phyloP scores from a whole-genome alignment of 2,329 filamentous ascomycete species.

The Massarina eburnea region DNA sequence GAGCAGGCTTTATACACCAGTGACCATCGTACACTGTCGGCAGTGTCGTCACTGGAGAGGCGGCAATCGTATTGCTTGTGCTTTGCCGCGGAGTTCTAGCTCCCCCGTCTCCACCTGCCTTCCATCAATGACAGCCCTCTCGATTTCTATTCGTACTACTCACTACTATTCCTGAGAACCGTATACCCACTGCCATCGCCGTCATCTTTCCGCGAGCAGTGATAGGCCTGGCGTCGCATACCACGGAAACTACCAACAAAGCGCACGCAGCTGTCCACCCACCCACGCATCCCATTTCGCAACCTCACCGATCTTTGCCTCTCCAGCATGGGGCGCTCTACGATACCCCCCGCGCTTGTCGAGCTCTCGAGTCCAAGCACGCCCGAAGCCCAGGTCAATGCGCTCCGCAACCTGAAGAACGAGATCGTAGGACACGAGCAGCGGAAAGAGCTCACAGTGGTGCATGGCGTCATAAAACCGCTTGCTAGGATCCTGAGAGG shows the following conservation, averaged over 20 bases:
- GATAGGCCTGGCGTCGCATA: background rate
- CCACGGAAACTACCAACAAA: background rate
- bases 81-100: background rate
- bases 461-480: slow-evolving; percentile 66
- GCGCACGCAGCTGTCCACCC: background rate
- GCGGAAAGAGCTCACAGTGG: slow-evolving; percentile 79
- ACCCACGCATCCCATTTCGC: background rate
- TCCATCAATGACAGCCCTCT: background rate
- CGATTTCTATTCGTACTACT: background rate
- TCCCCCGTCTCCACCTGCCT: background rate
- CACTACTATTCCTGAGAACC: background rate
- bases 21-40: too few relatives aligned
- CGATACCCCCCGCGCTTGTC: slow-evolving; percentile 37
- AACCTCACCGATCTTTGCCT: background rate
- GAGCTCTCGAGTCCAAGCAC: slow-evolving; percentile 43
- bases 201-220: background rate
- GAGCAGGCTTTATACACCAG: too few relatives aligned
- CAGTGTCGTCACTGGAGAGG: background rate
- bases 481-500: slow-evolving; percentile 57
- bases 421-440: slow-evolving; percentile 85
- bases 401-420: slow-evolving; percentile 79
- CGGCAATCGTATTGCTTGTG: background rate
- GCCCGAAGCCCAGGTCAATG: slow-evolving; percentile 49
- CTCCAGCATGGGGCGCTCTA: slow-evolving; percentile 37
- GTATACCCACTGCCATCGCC: background rate